phyloP scores from a whole-genome alignment of 768 basidiomycete genomes.

The Suillus subalutaceus region DNA sequence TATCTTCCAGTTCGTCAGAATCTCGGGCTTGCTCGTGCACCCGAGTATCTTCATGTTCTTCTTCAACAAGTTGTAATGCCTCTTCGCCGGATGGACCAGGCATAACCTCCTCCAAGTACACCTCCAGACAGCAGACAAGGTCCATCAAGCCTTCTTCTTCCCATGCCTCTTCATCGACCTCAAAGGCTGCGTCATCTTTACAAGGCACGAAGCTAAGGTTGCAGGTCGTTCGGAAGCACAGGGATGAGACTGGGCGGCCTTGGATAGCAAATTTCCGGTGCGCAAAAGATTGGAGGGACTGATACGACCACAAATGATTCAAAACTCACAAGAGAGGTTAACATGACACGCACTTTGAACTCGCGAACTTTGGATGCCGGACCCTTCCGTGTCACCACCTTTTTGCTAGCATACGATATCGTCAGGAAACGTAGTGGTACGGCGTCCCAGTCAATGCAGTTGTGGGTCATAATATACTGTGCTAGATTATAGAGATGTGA shows the following conservation, averaged over 20 bases:
- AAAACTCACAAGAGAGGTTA: neutral
- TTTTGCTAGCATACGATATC: neutral
- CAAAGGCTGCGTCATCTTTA: neutral
- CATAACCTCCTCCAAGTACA: neutral
- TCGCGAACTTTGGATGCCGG: conserved; percentile 1
- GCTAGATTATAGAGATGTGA: neutral
- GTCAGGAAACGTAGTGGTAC: conserved; percentile 21
- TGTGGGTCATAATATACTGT: conserved; percentile 22
- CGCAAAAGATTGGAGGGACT: conserved; percentile 1
- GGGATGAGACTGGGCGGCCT: neutral
- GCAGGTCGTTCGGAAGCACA: conserved; percentile 3
- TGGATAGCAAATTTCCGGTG: neutral
- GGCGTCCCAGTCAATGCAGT: conserved; percentile 30
- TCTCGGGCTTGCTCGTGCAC: neutral
- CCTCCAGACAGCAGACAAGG: conserved; percentile 1
- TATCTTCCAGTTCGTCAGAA: neutral
- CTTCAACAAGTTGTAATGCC: neutral
- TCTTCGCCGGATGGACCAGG: neutral
- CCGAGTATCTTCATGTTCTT: neutral
- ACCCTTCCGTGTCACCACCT: neutral
- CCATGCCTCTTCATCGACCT: conserved; percentile 5
- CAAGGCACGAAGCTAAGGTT: neutral
- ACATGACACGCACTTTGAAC: neutral
- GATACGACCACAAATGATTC: neutral
- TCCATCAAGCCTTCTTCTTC: conserved; percentile 1